These are phyloP conservation scores for Diplotaxis tenuifolia DNA, from an alignment of 345 rosid genomes.

Conservation along the genomic window DNA sequence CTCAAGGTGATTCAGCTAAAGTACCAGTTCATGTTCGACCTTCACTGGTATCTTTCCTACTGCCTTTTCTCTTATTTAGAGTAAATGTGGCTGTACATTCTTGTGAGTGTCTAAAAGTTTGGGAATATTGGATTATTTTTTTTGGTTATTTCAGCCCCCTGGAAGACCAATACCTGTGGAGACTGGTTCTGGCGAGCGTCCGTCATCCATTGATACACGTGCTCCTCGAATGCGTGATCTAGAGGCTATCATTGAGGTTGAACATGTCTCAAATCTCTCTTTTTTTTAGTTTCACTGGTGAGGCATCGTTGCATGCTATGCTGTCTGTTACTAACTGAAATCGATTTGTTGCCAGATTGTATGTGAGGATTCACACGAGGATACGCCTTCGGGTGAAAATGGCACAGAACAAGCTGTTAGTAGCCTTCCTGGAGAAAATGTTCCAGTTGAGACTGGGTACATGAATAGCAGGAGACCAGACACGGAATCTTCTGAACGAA, in stretches of 20 bases:
- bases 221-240: slow-evolving; percentile 87
- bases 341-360: slow-evolving; percentile 64
- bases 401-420: slow-evolving; percentile 39
- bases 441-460: slow-evolving; percentile 40
- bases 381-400: slow-evolving; percentile 32
- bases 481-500: slow-evolving; percentile 44
- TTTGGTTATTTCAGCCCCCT: slow-evolving; percentile 60
- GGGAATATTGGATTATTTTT: slow-evolving; percentile 12
- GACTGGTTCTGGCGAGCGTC: slow-evolving; percentile 84
- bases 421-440: slow-evolving; percentile 46
- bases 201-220: slow-evolving; percentile 84
- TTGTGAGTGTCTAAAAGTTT: slow-evolving; percentile 4
- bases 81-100: slow-evolving; percentile 1
- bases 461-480: slow-evolving; percentile 38
- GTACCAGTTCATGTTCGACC: slow-evolving; percentile 71
- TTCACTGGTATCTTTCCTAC: slow-evolving; percentile 61
- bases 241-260: slow-evolving; percentile 95
- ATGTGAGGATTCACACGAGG: slow-evolving; percentile 58
- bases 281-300: slow-evolving; percentile 5
- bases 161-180: slow-evolving; percentile 99
- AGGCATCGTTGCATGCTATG: slow-evolving; percentile 23
- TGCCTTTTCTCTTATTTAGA: not conserved
- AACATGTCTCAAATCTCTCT: slow-evolving; percentile 21
- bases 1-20: slow-evolving; percentile 56
- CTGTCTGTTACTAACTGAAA: slow-evolving; percentile 33